Evolutionary conservation across 106 monocot genomes (phyloP), one percentile per base, ranked within the genome.

Genomic region (Dioscorea dumetorum): DNA sequence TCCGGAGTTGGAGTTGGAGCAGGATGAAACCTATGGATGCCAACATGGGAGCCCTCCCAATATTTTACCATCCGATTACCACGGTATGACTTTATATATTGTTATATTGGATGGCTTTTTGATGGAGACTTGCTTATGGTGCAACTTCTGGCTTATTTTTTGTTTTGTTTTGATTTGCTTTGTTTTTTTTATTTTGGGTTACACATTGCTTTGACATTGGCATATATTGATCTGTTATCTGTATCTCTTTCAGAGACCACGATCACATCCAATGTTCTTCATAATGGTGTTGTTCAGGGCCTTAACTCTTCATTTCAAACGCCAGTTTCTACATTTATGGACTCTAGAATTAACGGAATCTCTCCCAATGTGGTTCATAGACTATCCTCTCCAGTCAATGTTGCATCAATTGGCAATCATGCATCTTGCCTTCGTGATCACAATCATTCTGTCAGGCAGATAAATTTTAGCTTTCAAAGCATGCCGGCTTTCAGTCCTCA

Each of bases 401-500:
- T 70, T 67, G 52, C 52, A 17, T 70, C 70, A 18, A 22, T 74
- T 24, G 63, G 56, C 48, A 63, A 69, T 72, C 81, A 78, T 51
- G 58, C 66, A 31, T 32, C 70, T 66, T 57, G 60, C 17, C 35
- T 70, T 66, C 21, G 33, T 71, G 91, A 88, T 15, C 52, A 66
- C 18, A 61, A 73, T 58, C 77, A 84, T 68, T 85, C 91, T 24
- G 59, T 75, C 8, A 83, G 83, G 18, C 83, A 80, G 19, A 73
- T 77, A 72, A 91, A 81, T 16, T 81, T 72, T 65, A 78, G 86
- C 24, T 87, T 83, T 74, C 82, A 87, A 68, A 60, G 58, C 33
- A 49, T 79, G 57, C 65, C 72, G 50, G 35, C 69, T 16, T 67
- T 89, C 14, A 84, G 78, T 66, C 78, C 86, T 54, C 86, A 86